Percentiles rank a stretch among this genome's conserved stretches.
Conservation (phyloP, 1,284 basidiomycete genomes). For the Boletus sp. region DNA sequence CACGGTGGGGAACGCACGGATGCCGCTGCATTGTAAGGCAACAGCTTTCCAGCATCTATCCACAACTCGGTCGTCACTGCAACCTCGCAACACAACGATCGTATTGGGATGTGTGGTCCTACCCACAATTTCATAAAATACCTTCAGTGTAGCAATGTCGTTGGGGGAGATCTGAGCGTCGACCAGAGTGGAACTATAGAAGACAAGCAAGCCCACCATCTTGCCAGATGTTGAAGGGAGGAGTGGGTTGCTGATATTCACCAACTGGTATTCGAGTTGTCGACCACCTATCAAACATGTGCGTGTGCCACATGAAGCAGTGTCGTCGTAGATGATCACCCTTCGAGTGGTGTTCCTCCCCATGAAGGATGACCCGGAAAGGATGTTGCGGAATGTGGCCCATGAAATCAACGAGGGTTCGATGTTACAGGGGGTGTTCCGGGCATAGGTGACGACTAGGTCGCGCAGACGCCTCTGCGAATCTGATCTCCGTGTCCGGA, state of each 20-base stretch:
- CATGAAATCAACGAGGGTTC: slow-evolving; percentile 1
- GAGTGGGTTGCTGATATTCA: neutral
- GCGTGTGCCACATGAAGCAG: neutral
- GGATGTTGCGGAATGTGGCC: neutral
- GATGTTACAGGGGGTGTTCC: neutral
- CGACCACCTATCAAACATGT: neutral
- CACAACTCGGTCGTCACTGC: neutral
- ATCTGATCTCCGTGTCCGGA: slow-evolving; percentile 1
- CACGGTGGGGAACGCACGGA: neutral
- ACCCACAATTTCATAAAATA: neutral
- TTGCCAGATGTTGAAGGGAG: neutral
- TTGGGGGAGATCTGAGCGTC: neutral
- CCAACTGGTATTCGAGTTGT: slow-evolving; percentile 1
- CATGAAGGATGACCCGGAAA: neutral
- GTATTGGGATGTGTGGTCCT: neutral
- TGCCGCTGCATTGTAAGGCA: neutral
- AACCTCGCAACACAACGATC: slow-evolving; percentile 9
- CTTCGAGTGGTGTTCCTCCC: neutral
- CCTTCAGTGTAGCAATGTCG: neutral
- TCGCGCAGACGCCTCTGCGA: neutral
- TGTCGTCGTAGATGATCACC: neutral
- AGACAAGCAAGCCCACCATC: slow-evolving; percentile 3
- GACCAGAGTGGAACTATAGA: slow-evolving; percentile 5
- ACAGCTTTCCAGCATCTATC: neutral
- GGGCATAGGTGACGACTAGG: neutral